Evolutionary conservation across 805 yeast species (phyloP).

Genomic region (Jamesozyma hellenica): DNA sequence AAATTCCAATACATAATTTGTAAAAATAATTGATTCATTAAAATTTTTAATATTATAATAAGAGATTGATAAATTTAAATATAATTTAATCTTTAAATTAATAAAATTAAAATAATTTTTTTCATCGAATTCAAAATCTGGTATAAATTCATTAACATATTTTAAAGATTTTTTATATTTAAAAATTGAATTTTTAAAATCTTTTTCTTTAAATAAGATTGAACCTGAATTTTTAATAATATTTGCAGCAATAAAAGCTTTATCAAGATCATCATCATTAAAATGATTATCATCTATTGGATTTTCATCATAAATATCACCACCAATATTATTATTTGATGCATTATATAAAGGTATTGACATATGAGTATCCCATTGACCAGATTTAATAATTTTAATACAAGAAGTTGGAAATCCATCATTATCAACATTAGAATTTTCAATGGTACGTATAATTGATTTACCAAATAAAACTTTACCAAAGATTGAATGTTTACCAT

Average conservation of each 20-base stretch:
- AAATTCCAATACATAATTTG: slow-evolving; percentile 47
- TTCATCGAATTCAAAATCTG: slow-evolving; percentile 55
- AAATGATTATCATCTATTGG: slow-evolving; percentile 64
- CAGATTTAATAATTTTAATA: slow-evolving; percentile 48
- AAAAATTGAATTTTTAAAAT: slow-evolving; percentile 41
- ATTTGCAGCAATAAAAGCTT: slow-evolving; percentile 40
- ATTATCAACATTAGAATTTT: slow-evolving; percentile 37
- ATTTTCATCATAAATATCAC: slow-evolving; percentile 64
- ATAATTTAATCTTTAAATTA: slow-evolving; percentile 34
- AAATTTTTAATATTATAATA: slow-evolving; percentile 41
- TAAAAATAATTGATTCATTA: slow-evolving; percentile 42
- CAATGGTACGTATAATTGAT: slow-evolving; percentile 58
- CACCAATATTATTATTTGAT: slow-evolving; percentile 49
- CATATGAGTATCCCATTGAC: slow-evolving; percentile 47
- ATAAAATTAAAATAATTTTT: slow-evolving; percentile 41
- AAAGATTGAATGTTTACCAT: slow-evolving; percentile 67
- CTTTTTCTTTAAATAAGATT: slow-evolving; percentile 44
- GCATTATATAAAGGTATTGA: slow-evolving; percentile 54
- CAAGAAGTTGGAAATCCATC: slow-evolving; percentile 35
- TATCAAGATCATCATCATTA: slow-evolving; percentile 45
- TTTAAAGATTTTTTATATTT: slow-evolving; percentile 60
- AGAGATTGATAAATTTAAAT: slow-evolving; percentile 48
- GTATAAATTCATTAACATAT: slow-evolving; percentile 61
- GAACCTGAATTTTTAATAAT: slow-evolving; percentile 63
- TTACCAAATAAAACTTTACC: slow-evolving; percentile 63